Evolutionary conservation across 805 yeast genomes (phyloP).

Genomic region (Myxozyma nipponensis): DNA sequence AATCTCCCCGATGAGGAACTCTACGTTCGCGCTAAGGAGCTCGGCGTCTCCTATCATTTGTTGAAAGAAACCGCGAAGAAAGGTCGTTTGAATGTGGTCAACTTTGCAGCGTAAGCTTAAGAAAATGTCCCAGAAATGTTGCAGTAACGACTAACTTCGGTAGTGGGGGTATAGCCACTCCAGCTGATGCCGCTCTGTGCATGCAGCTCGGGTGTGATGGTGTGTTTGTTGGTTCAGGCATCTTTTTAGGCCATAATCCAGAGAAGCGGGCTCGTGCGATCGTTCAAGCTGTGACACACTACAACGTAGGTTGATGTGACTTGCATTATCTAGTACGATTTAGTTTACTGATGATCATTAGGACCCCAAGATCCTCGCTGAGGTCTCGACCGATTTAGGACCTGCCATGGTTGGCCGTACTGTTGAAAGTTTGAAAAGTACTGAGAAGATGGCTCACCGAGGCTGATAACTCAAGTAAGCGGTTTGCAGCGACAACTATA

Average conservation of each 20-base stretch:
- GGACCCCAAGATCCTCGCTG: constrained; percentile 57
- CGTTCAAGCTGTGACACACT: constrained; percentile 73
- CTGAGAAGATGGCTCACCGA: constrained; percentile 37
- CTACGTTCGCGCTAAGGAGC: constrained; percentile 49
- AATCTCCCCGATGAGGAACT: constrained; percentile 46
- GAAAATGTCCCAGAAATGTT: not conserved
- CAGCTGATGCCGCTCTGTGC: constrained; percentile 80
- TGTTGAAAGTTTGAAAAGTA: constrained; percentile 48
- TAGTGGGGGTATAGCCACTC: constrained; percentile 78
- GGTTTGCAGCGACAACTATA: too few species aligned
- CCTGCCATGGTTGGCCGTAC: constrained; percentile 72
- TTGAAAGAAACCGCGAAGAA: constrained; percentile 48
- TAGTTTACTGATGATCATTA: not conserved
- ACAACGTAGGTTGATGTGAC: constrained; percentile 40
- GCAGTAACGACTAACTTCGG: not conserved
- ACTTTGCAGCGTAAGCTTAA: constrained; percentile 58
- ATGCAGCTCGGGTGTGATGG: constrained; percentile 81
- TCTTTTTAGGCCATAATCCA: constrained; percentile 70
- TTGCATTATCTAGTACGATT: not conserved
- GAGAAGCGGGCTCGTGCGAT: constrained; percentile 71
- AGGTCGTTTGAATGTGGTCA: constrained; percentile 74
- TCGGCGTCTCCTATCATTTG: constrained; percentile 57
- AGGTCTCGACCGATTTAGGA: constrained; percentile 66
- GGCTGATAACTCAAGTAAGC: constrained; percentile 27
- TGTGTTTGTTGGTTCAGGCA: constrained; percentile 74